Evolutionary conservation across 2,329 filamentous ascomycete species (phyloP), one percentile per base, ranked within the genome.

Genomic region (Fusarium guadeloupense): DNA sequence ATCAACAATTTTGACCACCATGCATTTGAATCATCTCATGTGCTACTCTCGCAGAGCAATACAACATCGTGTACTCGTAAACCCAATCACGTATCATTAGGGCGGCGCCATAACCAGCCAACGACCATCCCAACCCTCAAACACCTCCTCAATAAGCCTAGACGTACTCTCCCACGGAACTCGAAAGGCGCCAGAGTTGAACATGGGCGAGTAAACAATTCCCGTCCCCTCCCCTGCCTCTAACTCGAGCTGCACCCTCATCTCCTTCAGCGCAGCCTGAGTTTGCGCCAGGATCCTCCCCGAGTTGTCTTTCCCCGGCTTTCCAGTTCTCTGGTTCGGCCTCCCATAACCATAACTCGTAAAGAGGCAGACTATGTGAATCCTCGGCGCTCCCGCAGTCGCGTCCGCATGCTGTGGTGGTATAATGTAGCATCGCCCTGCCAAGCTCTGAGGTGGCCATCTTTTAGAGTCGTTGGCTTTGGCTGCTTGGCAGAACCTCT

Each of bases 401-500:
- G 61, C 49, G 33, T 73, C 68, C 10, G 46, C 43, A 4, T 56
- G 28, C 33, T 73, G 72, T 21, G 70, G 55, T 7, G 71, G 64
- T 42, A 74, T 72, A 20, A 74, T 63, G 30, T 69, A 64, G 35
- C 71, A 71, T 21, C 39, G 63, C 6, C 72, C 72, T 7, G 56
- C 59, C 5, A 73, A 58, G 25, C 40, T 65, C 38, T 37, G 50
- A 1, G 56, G 56, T 14, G 55, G 66, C 67, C 64, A 66, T n/a
- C 40, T 54, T 13, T 44, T 16, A 9, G 43, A 45, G 1, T 45
- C 14, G 25, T 52, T 35, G 4, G 55, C 21, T 33, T 62, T 69
- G n/a, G 57, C 61, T 23, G 42, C 35, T 10, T 62, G 23, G 52
- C 70, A 74, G 53, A 68, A 71, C 1, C 7, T 42, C 6, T 67